phyloP scores from a whole-genome alignment of 805 yeast species.

The Tetrapisispora taiwanensis region DNA sequence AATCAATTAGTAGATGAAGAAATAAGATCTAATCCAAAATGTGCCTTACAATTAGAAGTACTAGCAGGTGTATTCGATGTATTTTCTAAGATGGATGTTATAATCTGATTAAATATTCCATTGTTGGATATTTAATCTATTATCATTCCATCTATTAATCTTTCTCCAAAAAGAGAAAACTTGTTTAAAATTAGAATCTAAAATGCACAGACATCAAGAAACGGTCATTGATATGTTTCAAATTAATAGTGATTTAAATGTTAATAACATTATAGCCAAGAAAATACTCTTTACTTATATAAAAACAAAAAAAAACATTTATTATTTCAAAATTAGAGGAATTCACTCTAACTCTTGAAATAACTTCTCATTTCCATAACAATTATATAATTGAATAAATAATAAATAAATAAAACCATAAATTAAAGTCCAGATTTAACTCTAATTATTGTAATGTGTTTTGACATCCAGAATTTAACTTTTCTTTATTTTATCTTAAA shows the following conservation, averaged over 20 bases:
- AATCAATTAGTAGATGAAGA: constrained; percentile 37
- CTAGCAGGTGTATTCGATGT: constrained; percentile 88
- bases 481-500: too few relatives aligned
- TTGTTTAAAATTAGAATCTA: too few relatives aligned
- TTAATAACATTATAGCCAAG: too few relatives aligned
- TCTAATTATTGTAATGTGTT: too few relatives aligned
- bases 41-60: constrained; percentile 69
- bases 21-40: constrained; percentile 30
- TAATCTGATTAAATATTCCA: constrained; percentile 37
- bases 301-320: background rate
- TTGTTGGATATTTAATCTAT: too few relatives aligned
- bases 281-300: background rate
- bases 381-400: too few relatives aligned
- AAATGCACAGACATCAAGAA: too few relatives aligned
- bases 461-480: too few relatives aligned
- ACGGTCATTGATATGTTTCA: too few relatives aligned
- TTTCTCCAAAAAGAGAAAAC: too few relatives aligned
- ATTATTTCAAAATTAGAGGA: background rate
- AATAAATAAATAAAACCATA: background rate
- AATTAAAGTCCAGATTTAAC: background rate
- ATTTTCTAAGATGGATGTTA: constrained; percentile 85
- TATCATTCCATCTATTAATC: background rate
- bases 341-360: background rate
- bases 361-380: background rate
- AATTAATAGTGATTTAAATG: too few relatives aligned